These are phyloP conservation scores for Adansonia madagascariensis DNA, from an alignment of 441 rosid genomes.

Conservation along the genomic window DNA sequence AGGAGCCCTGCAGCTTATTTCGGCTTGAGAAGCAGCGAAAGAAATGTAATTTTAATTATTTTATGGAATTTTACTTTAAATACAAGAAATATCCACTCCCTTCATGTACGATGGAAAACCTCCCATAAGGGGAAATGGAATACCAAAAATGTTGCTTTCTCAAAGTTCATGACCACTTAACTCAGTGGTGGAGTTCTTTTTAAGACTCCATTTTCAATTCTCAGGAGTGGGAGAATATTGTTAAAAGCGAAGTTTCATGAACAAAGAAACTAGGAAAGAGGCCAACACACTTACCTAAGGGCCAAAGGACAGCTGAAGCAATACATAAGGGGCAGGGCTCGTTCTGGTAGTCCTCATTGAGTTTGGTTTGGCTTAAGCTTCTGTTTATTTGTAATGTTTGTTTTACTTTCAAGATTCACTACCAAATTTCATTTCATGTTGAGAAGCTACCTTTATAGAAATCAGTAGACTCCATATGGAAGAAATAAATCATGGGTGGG, in stretches of 20 bases:
- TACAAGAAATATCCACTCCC: no score
- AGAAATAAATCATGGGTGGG: not conserved
- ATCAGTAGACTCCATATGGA: not conserved
- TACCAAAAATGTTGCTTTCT: constrained; percentile 7
- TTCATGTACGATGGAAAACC: not conserved
- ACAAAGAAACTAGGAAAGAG: constrained; percentile 24
- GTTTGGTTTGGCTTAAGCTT: not conserved
- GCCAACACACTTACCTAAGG: constrained; percentile 16
- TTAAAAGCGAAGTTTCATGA: not conserved
- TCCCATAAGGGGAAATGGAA: not conserved
- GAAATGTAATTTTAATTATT: not conserved
- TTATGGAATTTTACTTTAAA: no score
- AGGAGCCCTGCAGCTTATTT: not conserved
- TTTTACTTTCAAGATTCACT: not conserved
- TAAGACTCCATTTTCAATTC: constrained; percentile 22
- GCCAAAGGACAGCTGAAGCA: constrained; percentile 1
- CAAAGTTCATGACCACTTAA: constrained; percentile 15
- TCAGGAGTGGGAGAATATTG: constrained; percentile 26
- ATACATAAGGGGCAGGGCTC: constrained; percentile 15
- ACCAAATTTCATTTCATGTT: not conserved
- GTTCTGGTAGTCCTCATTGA: constrained; percentile 7
- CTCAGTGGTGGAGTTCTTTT: constrained; percentile 19
- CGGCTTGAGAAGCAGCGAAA: not conserved
- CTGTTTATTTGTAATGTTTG: not conserved
- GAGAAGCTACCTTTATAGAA: not conserved